These are phyloP conservation scores for Backusella parvicylindrica DNA, from an alignment of 192 early-diverging fungal genomes.

Conservation along the genomic window DNA sequence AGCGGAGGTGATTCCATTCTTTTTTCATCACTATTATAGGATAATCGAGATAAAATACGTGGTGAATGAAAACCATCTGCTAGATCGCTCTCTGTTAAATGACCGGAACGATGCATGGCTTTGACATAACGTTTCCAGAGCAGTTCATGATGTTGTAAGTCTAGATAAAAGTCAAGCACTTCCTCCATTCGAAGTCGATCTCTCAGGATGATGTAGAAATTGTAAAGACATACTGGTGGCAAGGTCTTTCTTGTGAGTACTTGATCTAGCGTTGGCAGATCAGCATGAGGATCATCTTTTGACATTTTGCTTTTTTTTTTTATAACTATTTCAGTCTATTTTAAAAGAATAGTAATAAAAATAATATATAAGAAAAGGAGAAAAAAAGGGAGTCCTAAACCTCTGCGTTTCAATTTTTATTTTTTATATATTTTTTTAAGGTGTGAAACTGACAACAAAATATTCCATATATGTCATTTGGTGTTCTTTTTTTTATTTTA, in stretches of 20 bases:
- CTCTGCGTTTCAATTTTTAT: background rate
- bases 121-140: slow-evolving; percentile 56
- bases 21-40: slow-evolving; percentile 13
- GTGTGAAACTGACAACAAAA: background rate
- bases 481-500: background rate
- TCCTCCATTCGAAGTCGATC: slow-evolving; percentile 61
- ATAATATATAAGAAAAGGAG: background rate
- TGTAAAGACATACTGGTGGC: slow-evolving; percentile 74
- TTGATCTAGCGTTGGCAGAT: slow-evolving; percentile 67
- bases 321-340: background rate
- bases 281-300: slow-evolving; percentile 11
- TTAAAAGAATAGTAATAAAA: background rate
- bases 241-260: slow-evolving; percentile 62
- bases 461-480: background rate
- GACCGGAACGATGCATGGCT: slow-evolving; percentile 30
- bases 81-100: slow-evolving; percentile 29
- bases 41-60: slow-evolving; percentile 28
- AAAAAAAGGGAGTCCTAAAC: background rate
- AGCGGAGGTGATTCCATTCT: background rate
- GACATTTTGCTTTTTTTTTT: background rate
- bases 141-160: slow-evolving; percentile 70
- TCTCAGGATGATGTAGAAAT: slow-evolving; percentile 73
- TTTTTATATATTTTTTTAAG: background rate
- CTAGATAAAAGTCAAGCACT: slow-evolving; percentile 75
- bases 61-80: slow-evolving; percentile 26